A percentile compares a stretch with the other conserved stretches of the same genome.
phyloP scores from a whole-genome alignment of 2,329 filamentous ascomycete genomes.

The Leptographium radiaticola region DNA sequence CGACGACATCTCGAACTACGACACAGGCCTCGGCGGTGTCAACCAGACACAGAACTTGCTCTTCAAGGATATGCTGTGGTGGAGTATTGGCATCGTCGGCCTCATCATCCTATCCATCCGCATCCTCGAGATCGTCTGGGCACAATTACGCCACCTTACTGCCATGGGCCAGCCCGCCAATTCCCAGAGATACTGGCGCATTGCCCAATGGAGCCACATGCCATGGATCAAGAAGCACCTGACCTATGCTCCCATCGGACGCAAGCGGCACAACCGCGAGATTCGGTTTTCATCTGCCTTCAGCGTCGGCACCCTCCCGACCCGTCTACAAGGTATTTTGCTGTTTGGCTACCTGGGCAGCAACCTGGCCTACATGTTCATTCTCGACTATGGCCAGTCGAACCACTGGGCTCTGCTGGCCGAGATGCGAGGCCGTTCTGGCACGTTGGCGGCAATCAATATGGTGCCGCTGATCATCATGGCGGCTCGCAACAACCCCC shows the following conservation, averaged over 20 bases:
- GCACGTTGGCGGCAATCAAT: slow-evolving; percentile 74
- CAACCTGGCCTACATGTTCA: slow-evolving; percentile 50
- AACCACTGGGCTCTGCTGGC: slow-evolving; percentile 57
- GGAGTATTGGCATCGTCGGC: slow-evolving; percentile 43
- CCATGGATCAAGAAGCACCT: slow-evolving; percentile 49
- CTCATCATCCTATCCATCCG: slow-evolving; percentile 40
- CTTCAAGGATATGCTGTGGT: slow-evolving; percentile 46
- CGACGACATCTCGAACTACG: slow-evolving; percentile 36
- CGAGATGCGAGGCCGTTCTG: slow-evolving; percentile 74
- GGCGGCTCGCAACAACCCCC: slow-evolving; percentile 82
- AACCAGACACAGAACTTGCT: slow-evolving; percentile 44
- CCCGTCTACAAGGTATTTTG: slow-evolving; percentile 47
- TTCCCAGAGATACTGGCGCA: slow-evolving; percentile 46
- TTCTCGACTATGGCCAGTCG: slow-evolving; percentile 43
- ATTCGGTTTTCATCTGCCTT: slow-evolving; percentile 28
- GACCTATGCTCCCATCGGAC: slow-evolving; percentile 49
- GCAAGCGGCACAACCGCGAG: slow-evolving; percentile 50
- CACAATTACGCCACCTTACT: slow-evolving; percentile 43
- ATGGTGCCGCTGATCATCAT: slow-evolving; percentile 85
- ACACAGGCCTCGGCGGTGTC: slow-evolving; percentile 45
- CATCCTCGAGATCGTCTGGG: slow-evolving; percentile 39
- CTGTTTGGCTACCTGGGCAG: slow-evolving; percentile 43
- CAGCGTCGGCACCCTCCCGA: slow-evolving; percentile 48
- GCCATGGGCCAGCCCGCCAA: slow-evolving; percentile 40
- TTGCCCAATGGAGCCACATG: slow-evolving; percentile 45